phyloP scores from a whole-genome alignment of 768 basidiomycete species.

The Clitopilus hobsonii region DNA sequence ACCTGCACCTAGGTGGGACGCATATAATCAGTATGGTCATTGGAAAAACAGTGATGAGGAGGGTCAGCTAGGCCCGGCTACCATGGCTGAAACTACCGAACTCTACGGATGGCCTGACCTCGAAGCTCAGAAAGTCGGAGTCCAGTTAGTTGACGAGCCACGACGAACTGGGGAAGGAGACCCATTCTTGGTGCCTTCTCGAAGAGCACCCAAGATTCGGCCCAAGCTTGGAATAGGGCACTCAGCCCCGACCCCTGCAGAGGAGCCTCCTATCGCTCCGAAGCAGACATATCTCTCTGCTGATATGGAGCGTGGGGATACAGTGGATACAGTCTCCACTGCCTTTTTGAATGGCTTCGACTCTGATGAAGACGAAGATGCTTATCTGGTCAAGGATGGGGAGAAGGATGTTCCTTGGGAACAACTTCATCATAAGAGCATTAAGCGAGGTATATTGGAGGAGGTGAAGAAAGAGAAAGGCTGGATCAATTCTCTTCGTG shows the following conservation, averaged over 20 bases:
- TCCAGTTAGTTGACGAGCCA: background rate
- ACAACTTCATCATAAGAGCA: constrained; percentile 43
- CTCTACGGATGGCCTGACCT: constrained; percentile 13
- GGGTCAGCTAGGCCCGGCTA: constrained; percentile 4
- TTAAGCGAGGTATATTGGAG: constrained; percentile 46
- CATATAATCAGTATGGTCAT: background rate
- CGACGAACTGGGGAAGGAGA: constrained; percentile 15
- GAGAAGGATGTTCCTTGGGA: constrained; percentile 31
- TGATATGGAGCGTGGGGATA: constrained; percentile 9
- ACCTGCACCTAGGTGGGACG: constrained; percentile 12
- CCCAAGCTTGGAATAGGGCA: background rate
- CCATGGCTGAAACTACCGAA: constrained; percentile 7
- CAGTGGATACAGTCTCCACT: constrained; percentile 14
- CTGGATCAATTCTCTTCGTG: constrained; percentile 26
- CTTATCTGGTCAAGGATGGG: constrained; percentile 12
- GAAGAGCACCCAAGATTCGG: background rate
- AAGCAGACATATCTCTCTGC: constrained; percentile 5
- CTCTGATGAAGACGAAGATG: constrained; percentile 7
- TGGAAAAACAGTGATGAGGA: constrained; percentile 11
- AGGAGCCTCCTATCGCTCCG: constrained; percentile 4
- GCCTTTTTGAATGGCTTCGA: constrained; percentile 20
- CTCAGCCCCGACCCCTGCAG: background rate
- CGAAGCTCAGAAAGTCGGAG: background rate
- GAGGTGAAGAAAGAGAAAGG: constrained; percentile 30
- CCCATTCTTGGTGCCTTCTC: constrained; percentile 17